Conservation (phyloP, 768 basidiomycete genomes). For the Boletus rufocinnamomeus region DNA sequence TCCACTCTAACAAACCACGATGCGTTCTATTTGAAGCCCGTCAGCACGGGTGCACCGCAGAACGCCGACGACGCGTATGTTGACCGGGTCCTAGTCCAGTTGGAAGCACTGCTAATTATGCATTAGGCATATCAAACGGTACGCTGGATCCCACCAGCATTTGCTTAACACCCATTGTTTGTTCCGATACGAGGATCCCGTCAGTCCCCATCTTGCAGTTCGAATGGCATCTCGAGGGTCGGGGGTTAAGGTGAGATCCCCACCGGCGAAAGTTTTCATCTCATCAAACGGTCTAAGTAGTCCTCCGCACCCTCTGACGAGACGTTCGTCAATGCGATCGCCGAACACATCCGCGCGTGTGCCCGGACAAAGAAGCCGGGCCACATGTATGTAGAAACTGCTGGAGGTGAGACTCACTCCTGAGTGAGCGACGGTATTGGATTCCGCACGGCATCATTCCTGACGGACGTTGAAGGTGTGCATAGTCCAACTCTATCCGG, state of each 20-base stretch:
- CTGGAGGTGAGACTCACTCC: constrained; percentile 74
- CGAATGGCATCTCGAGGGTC: constrained; percentile 42
- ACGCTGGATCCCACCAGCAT: constrained; percentile 42
- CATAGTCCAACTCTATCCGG: constrained; percentile 88
- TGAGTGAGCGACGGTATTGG: constrained; percentile 9
- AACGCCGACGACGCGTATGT: constrained; percentile 86
- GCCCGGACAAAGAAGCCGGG: constrained; percentile 40
- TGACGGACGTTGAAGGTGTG: constrained; percentile 57
- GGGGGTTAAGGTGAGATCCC: constrained; percentile 31
- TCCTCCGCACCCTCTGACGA: constrained; percentile 55
- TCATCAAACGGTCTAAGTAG: constrained; percentile 24
- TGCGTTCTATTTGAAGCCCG: constrained; percentile 82
- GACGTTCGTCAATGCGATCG: constrained; percentile 64
- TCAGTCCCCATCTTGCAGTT: constrained; percentile 91
- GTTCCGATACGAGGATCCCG: constrained; percentile 83
- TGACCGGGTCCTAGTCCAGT: neutral
- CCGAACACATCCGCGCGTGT: constrained; percentile 58
- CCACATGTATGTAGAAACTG: constrained; percentile 89
- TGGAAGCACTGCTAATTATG: neutral
- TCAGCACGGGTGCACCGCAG: constrained; percentile 80
- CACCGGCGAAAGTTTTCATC: neutral
- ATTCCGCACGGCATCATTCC: neutral
- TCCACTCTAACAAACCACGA: constrained; percentile 56
- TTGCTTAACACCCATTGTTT: constrained; percentile 68
- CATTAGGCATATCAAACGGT: constrained; percentile 65